Percentiles rank a stretch among this genome's conserved stretches.
Evolutionary conservation across 2,329 filamentous ascomycete genomes (phyloP).

Genomic region (Dactylonectria estremocensis): DNA sequence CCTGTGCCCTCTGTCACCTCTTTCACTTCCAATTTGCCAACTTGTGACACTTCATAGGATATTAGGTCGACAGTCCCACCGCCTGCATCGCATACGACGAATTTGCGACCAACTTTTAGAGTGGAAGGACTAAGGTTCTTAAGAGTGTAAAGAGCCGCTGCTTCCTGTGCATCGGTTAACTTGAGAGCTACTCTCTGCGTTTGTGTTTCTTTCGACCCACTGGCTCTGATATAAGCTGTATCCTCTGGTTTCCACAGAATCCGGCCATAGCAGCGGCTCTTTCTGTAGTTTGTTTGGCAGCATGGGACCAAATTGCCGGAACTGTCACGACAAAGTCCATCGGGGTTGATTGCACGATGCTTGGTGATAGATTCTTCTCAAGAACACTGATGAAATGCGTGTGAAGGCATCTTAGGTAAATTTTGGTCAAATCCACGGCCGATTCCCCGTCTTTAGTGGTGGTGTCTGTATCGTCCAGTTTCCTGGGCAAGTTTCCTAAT

Average conservation of each 20-base stretch:
- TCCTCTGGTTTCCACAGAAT: slow-evolving; percentile 58
- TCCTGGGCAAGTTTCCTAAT: slow-evolving; percentile 44
- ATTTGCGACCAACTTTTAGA: slow-evolving; percentile 61
- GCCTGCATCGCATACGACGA: slow-evolving; percentile 69
- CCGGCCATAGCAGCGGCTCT: slow-evolving; percentile 57
- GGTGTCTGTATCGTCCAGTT: slow-evolving; percentile 53
- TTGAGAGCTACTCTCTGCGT: neutral
- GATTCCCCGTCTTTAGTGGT: slow-evolving; percentile 53
- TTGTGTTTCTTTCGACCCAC: slow-evolving; percentile 42
- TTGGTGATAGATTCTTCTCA: slow-evolving; percentile 58
- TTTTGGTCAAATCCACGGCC: slow-evolving; percentile 54
- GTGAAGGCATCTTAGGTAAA: slow-evolving; percentile 65
- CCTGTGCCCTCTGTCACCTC: slow-evolving; percentile 66
- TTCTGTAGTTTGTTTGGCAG: slow-evolving; percentile 66
- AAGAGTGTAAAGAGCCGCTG: slow-evolving; percentile 66
- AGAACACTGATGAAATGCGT: slow-evolving; percentile 64
- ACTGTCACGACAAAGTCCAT: slow-evolving; percentile 71
- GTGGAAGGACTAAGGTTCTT: slow-evolving; percentile 59
- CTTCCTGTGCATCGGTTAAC: slow-evolving; percentile 56
- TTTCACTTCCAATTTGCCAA: slow-evolving; percentile 61
- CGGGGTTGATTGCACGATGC: slow-evolving; percentile 59
- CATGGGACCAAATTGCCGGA: slow-evolving; percentile 72
- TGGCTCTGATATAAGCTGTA: slow-evolving; percentile 66
- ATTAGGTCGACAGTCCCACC: slow-evolving; percentile 70
- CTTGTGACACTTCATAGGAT: slow-evolving; percentile 63